phyloP scores from a whole-genome alignment of 2,329 filamentous ascomycete species.

The Aspergillus ochraceoroseus region DNA sequence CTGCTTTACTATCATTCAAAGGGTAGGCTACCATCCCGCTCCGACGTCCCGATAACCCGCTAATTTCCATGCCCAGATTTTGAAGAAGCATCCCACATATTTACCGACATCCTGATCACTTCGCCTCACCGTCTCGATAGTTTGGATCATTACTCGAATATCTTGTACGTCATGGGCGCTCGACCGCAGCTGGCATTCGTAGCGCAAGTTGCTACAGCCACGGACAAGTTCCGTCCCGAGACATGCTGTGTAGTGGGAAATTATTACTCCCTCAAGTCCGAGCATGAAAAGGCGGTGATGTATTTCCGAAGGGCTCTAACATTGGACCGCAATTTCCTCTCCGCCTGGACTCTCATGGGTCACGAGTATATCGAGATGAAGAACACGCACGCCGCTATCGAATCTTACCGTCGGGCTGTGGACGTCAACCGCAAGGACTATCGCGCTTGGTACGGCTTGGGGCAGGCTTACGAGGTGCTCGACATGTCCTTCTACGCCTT shows the following conservation, averaged over 20 bases:
- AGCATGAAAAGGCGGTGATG: conserved; percentile 96
- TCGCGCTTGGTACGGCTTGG: conserved; percentile 94
- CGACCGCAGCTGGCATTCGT: conserved; percentile 87
- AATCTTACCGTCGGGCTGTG: conserved; percentile 90
- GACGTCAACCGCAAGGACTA: conserved; percentile 96
- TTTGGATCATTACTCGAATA: conserved; percentile 94
- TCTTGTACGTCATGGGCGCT: conserved; percentile 85
- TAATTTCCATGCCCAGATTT: conserved; percentile 46
- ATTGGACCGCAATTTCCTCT: conserved; percentile 82
- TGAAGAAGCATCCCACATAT: conserved; percentile 59
- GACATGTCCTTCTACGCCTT: conserved; percentile 97
- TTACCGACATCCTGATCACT: conserved; percentile 63
- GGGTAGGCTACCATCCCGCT: conserved; percentile 25
- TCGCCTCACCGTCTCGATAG: conserved; percentile 72
- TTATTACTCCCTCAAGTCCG: conserved; percentile 89
- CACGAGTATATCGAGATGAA: conserved; percentile 99
- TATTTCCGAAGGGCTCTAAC: conserved; percentile 93
- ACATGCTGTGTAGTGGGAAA: conserved; percentile 96
- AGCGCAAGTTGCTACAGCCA: conserved; percentile 81
- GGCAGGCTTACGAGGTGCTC: conserved; percentile 93
- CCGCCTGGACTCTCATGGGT: conserved; percentile 97
- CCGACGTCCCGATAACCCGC: background rate
- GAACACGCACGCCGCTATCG: conserved; percentile 95
- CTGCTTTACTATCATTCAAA: conserved; percentile 88
- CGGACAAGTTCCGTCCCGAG: conserved; percentile 94